phyloP scores from a whole-genome alignment of 2,329 filamentous ascomycete genomes.

The Ophiostoma piceae region DNA sequence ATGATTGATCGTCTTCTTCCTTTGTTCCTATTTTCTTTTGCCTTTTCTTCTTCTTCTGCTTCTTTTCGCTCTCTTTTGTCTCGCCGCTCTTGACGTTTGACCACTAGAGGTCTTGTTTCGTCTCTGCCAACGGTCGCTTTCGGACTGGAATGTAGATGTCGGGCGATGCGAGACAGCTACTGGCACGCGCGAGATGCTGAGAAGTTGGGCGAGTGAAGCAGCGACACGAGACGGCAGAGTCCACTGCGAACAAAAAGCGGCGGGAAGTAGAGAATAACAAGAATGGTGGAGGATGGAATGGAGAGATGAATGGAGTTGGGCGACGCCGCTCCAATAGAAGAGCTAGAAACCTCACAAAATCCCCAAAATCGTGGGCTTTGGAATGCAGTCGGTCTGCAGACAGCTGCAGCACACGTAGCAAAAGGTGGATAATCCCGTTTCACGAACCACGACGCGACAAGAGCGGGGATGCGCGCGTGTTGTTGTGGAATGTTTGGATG shows the following conservation, averaged over 20 bases:
- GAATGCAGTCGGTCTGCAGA: conserved; percentile 1
- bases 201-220: background rate
- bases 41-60: background rate
- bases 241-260: background rate
- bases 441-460: conserved; percentile 12
- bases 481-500: background rate
- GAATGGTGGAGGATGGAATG: conserved; percentile 9
- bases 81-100: background rate
- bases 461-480: conserved; percentile 11
- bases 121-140: conserved; percentile 14
- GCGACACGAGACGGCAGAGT: background rate
- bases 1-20: background rate
- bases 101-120: background rate
- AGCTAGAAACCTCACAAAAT: background rate
- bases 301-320: background rate
- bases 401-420: conserved; percentile 14
- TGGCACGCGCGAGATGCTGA: conserved; percentile 2
- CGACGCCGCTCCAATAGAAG: background rate
- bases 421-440: conserved; percentile 7
- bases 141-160: conserved; percentile 14
- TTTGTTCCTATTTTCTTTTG: conserved; percentile 1
- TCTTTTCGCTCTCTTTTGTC: background rate
- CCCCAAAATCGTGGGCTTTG: conserved; percentile 5
- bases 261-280: background rate
- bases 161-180: background rate